A percentile compares a stretch with the other conserved stretches of the same genome.
Evolutionary conservation across 345 rosid species (phyloP).

Genomic region (Brassica napus): DNA sequence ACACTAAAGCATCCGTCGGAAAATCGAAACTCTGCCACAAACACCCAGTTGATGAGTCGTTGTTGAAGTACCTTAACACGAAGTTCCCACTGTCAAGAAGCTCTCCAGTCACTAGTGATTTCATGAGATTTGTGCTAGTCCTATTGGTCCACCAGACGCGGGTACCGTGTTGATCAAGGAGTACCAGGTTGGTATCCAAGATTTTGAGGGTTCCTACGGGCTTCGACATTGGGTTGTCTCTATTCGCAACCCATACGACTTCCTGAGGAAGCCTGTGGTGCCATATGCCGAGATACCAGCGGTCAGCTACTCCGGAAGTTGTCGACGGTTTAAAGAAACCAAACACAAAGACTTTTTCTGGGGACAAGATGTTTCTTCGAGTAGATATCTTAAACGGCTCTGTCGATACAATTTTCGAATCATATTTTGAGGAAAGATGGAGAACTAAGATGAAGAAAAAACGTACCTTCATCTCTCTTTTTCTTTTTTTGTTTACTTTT

Average conservation of each 20-base stretch:
- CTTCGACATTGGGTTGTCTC: constrained; percentile 55
- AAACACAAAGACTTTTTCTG: background rate
- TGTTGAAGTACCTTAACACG: constrained; percentile 46
- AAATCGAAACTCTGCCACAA: constrained; percentile 75
- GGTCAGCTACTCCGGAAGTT: background rate
- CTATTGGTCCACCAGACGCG: constrained; percentile 55
- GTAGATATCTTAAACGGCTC: background rate
- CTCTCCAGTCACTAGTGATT: constrained; percentile 33
- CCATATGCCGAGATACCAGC: constrained; percentile 72
- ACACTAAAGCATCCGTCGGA: constrained; percentile 64
- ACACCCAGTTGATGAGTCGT: background rate
- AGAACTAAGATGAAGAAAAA: background rate
- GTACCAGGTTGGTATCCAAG: constrained; percentile 38
- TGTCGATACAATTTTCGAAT: background rate
- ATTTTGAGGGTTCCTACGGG: constrained; percentile 49
- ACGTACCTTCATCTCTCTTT: background rate
- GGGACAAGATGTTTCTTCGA: background rate
- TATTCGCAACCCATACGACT: constrained; percentile 35
- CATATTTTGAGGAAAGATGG: background rate
- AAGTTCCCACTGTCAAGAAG: constrained; percentile 63
- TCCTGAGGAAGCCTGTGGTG: constrained; percentile 54
- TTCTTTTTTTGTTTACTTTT: background rate
- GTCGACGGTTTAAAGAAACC: background rate
- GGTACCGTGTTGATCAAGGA: constrained; percentile 35
- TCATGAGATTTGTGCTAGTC: constrained; percentile 4